phyloP scores from a whole-genome alignment of 192 early-diverging fungal genomes.

The Dimargaris cristalligena region DNA sequence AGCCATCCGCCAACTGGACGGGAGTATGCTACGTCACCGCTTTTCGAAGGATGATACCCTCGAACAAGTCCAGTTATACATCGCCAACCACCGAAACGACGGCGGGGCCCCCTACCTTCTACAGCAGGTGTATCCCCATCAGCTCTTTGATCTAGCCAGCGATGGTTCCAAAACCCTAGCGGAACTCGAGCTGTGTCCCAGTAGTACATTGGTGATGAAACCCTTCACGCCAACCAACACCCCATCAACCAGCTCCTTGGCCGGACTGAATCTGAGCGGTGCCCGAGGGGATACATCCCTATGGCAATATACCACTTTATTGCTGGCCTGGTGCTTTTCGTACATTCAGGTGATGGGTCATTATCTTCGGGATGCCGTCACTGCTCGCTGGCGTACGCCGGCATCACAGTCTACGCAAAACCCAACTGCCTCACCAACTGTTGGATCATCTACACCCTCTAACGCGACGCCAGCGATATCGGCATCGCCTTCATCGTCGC shows the following conservation, averaged over 20 bases:
- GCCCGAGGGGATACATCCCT: neutral
- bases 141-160: no score
- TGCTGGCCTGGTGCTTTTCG: neutral
- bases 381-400: no score
- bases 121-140: neutral
- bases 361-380: no score
- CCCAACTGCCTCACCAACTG: neutral
- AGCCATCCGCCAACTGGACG: neutral
- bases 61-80: neutral
- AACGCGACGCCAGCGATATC: neutral
- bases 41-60: neutral
- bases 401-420: neutral
- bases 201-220: conserved; percentile 9
- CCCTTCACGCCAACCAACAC: neutral
- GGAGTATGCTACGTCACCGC: neutral
- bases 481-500: neutral
- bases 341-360: neutral
- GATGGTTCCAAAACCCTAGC: no score
- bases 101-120: neutral
- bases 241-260: neutral
- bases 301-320: neutral
- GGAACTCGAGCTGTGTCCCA: neutral
- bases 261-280: neutral
- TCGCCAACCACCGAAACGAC: neutral
- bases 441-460: neutral